Evolutionary conservation across 352 stramenopile species (phyloP), one percentile per base, ranked within the genome.

Genomic region (Phytophthora aleatoria): DNA sequence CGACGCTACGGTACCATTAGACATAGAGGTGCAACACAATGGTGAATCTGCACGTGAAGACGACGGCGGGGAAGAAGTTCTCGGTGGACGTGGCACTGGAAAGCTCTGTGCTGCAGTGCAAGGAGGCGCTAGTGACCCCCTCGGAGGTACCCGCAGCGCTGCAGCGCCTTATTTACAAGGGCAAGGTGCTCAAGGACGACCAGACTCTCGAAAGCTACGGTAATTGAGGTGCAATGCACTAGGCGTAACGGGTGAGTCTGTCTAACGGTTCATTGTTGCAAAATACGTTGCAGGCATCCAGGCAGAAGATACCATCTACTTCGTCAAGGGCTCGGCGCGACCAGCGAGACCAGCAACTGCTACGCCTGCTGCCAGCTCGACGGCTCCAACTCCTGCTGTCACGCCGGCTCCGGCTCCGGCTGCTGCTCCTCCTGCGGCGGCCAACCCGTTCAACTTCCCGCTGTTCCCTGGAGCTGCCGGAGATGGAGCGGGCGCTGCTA

Each of bases 151-250:
- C 87, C 0, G 73, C 76, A n/a, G 59, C 75, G 45, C 85, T 92
- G 56, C 90, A 97, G 71, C 85, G 90, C 4, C 81, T 97, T 54
- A 96, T 97, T 56, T 91, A 90, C 74, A 94, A 95, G 68, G 90
- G 90, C 53, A 97, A 96, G 68, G 85, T 97, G 56, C 83, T 97
- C 54, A 94, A 97, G 67, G 89, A 97, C 67, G 89, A 96, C 12
- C 71, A 83, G 41, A 95, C 87, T 20, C 77, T 96, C 48, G 71
- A 75, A 16, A 91, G 83, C 67, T 97, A 96, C 71, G 85, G 83
- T 92, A 66, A 28, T 67, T n/a, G 13, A 16, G n/a, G 27, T 54
- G 51, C 16, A 38, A 24, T 39, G 16, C 38, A 31, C 9, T 51
- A 27, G 39, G 27, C 24, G 13, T 39, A 13, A 28, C 24, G 26